A percentile compares a stretch with the other conserved stretches of the same genome.
Evolutionary conservation across 495 filamentous ascomycete species (phyloP).

Genomic region (Daldinia bambusicola): DNA sequence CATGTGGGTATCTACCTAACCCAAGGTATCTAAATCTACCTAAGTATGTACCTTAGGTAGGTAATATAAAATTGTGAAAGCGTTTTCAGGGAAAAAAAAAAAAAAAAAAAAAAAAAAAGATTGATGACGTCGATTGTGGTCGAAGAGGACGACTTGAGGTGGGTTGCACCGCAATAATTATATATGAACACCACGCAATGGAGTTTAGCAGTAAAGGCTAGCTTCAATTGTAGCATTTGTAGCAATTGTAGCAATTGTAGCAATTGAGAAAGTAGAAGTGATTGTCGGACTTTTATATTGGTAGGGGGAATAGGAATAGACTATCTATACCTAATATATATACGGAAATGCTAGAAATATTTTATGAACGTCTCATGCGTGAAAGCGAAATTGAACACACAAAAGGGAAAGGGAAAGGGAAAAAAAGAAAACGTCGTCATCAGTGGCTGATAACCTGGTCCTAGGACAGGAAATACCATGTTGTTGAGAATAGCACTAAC

Average conservation of each 20-base stretch:
- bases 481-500: constrained; percentile 1
- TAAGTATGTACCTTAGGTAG: too few relatives aligned
- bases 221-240: background rate
- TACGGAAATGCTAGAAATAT: background rate
- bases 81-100: too few relatives aligned
- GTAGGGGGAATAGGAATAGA: background rate
- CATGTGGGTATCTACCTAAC: background rate
- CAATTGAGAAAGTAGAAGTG: background rate
- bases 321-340: background rate
- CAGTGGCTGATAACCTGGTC: constrained; percentile 31
- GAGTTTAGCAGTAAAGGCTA: background rate
- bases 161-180: background rate
- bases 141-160: background rate
- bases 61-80: background rate
- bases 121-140: constrained; percentile 12
- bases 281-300: background rate
- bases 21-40: too few relatives aligned
- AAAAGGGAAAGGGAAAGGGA: background rate
- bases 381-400: background rate
- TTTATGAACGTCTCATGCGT: background rate
- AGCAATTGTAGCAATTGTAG: background rate
- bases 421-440: constrained; percentile 36
- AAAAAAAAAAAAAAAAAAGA: too few relatives aligned
- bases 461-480: constrained; percentile 11
- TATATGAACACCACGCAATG: background rate